phyloP scores from a whole-genome alignment of 768 basidiomycete genomes.

The Tulasnella calospora region DNA sequence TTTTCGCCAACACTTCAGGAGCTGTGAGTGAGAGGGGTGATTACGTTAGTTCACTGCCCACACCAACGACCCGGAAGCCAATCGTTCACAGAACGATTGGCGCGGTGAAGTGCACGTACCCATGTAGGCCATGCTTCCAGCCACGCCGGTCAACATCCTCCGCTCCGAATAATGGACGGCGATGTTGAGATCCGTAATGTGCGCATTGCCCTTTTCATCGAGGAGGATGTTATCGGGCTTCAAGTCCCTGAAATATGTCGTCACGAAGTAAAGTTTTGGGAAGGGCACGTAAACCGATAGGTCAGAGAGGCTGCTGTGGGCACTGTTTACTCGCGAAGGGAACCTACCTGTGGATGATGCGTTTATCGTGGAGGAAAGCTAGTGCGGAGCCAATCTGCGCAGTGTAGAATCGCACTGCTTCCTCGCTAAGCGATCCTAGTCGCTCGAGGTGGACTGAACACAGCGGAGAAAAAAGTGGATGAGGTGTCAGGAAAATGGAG shows the following conservation, averaged over 20 bases:
- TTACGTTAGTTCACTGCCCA: slow-evolving; percentile 4
- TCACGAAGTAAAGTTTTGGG: slow-evolving; percentile 22
- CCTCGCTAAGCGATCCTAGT: slow-evolving; percentile 66
- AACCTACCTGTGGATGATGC: slow-evolving; percentile 90
- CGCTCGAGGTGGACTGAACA: slow-evolving; percentile 80
- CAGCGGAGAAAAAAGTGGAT: background rate
- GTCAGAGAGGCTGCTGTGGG: slow-evolving; percentile 10
- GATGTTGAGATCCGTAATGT: slow-evolving; percentile 98
- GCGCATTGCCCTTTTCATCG: slow-evolving; percentile 89
- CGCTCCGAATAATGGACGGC: slow-evolving; percentile 95
- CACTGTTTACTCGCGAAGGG: background rate
- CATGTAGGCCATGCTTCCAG: slow-evolving; percentile 99
- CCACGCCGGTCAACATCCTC: slow-evolving; percentile 83
- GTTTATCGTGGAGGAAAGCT: slow-evolving; percentile 84
- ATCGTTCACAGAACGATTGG: background rate
- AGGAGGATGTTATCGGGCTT: slow-evolving; percentile 97
- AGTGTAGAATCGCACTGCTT: slow-evolving; percentile 78
- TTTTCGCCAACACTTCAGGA: slow-evolving; percentile 88
- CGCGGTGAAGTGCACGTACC: slow-evolving; percentile 43
- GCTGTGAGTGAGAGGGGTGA: slow-evolving; percentile 38
- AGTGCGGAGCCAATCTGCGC: slow-evolving; percentile 86
- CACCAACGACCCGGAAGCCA: background rate
- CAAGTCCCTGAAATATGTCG: slow-evolving; percentile 58
- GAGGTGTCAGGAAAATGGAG: slow-evolving; percentile 8
- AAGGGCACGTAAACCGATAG: slow-evolving; percentile 10